Conservation (phyloP, 139 green algal species). For the Coelastrella sp. region DNA sequence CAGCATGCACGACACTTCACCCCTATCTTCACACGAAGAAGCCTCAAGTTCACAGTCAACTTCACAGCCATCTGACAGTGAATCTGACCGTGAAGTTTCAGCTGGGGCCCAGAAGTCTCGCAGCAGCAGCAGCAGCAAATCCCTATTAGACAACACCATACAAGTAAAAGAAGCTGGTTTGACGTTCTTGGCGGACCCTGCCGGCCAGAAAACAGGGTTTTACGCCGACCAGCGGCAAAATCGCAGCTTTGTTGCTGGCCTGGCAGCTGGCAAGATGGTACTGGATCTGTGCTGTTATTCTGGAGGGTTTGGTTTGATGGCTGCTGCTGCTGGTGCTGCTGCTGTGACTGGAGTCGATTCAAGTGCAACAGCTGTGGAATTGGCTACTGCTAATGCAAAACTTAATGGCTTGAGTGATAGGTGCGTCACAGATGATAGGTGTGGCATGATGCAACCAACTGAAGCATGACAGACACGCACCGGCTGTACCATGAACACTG, state of each 20-base stretch:
- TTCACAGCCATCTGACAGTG: not conserved
- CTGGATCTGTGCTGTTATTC: conserved; percentile 96
- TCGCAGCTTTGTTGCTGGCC: conserved; percentile 71
- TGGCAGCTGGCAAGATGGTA: conserved; percentile 70
- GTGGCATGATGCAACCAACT: no score
- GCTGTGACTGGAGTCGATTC: conserved; percentile 84
- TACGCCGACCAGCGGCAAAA: conserved; percentile 92
- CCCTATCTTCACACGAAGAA: not conserved
- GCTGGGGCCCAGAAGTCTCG: not conserved
- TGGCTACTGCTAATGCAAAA: conserved; percentile 80
- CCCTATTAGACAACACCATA: conserved; percentile 26
- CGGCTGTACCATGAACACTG: no score
- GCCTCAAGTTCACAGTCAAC: not conserved
- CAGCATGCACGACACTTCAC: not conserved
- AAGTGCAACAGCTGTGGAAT: conserved; percentile 70
- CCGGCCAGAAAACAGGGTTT: conserved; percentile 81
- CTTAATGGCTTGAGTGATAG: conserved; percentile 80
- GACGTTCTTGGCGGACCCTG: conserved; percentile 51
- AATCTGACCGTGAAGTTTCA: not conserved
- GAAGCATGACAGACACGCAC: no score
- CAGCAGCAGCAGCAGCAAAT: conserved; percentile 7
- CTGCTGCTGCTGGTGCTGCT: conserved; percentile 68
- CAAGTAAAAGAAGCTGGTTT: conserved; percentile 76
- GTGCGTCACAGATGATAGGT: not conserved
- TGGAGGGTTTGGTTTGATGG: conserved; percentile 63